phyloP scores from a whole-genome alignment of 345 rosid genomes.

The Eucalyptus albens region DNA sequence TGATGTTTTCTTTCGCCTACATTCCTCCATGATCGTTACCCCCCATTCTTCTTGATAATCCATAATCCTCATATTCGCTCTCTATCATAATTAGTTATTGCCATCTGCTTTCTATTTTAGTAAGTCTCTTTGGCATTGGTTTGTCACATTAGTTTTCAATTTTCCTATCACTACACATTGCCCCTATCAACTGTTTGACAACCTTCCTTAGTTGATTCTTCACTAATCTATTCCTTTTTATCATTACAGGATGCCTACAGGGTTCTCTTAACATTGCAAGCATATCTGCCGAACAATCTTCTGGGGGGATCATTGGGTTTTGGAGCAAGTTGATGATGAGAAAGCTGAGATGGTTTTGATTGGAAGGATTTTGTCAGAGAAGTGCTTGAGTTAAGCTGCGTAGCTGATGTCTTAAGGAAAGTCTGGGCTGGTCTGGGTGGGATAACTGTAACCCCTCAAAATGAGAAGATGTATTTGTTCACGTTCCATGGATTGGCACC shows the following conservation, averaged over 20 bases:
- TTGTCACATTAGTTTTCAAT: background rate
- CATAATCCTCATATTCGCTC: background rate
- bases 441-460: background rate
- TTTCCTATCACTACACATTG: too few species aligned
- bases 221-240: too few species aligned
- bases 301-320: background rate
- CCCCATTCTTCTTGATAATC: background rate
- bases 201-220: too few species aligned
- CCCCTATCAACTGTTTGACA: rapidly evolving
- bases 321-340: background rate
- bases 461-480: background rate
- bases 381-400: background rate
- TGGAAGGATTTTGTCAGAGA: too few species aligned
- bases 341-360: background rate
- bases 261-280: background rate
- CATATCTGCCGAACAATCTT: rapidly evolving
- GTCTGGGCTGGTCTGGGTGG: background rate
- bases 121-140: background rate
- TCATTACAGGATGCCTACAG: background rate
- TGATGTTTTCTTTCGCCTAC: background rate
- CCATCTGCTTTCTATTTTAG: background rate
- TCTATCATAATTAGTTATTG: background rate
- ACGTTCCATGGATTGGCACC: background rate
- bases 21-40: background rate
- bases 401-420: background rate